Base-by-base conservation (phyloP, 345 rosid genomes). In the Salix brachista region DNA sequence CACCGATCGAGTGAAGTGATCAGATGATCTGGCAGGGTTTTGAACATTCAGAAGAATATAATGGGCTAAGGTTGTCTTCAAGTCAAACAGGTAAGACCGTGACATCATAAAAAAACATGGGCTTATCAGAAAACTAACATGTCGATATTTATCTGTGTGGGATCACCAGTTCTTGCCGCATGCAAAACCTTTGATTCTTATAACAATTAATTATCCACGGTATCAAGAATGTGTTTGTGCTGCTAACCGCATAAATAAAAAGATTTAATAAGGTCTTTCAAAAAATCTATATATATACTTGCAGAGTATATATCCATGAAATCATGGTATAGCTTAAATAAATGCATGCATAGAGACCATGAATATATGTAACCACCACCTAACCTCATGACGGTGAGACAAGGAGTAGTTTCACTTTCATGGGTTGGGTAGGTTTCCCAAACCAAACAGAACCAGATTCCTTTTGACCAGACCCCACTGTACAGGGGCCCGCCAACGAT, bases 21-120 rank as follows among this genome's bases (percentile, higher is more conserved):
- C 18, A 30, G 21, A 1, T 32, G 23, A 67, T 8, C 21, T 8
- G 6, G 41, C 26, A 8, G 37, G 64, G 23, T 32, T 68, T 28
- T 58, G 48, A 77, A 73, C 72, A 46, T 73, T 79, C 69, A 78
- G 41, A 67, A 69, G 83, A 30, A 30, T 30, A 30, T 30, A 46
- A 68, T 60, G 70, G 60, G 69, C 54, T 32, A 74, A 39, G 69
- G 61, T 61, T 83, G 82, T 81, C 77, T 78, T 80, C 32, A 79
- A 78, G 91, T 87, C 90, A 85, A 88, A 75, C 90, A 83, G 90
- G 85, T 86, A 77, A 71, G 89, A 83, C 84, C 79, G 28, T 89
- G 86, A 91, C 91, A 78, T 89, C 91, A 85, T n/a, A 34, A 2
- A 13, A 10, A 28, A 60, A 77, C 64, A 80, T 75, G 84, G 86